Evolutionary conservation across 495 filamentous ascomycete genomes (phyloP).

Genomic region (Neurospora discreta): DNA sequence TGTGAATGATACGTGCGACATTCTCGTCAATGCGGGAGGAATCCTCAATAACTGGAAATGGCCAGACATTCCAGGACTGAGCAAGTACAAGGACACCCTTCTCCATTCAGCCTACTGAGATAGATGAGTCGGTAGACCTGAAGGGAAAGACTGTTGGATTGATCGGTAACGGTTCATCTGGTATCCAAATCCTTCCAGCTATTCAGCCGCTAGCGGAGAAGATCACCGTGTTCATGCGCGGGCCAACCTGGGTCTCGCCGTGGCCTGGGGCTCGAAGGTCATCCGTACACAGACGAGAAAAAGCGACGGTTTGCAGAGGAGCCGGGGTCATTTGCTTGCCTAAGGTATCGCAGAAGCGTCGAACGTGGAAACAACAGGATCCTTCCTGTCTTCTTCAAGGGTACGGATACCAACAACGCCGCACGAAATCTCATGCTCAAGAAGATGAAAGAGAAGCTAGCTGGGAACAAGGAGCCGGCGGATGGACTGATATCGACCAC

Average conservation of each 20-base stretch:
- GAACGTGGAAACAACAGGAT: slow-evolving; percentile 24
- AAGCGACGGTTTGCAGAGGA: slow-evolving; percentile 17
- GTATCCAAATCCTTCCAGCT: slow-evolving; percentile 41
- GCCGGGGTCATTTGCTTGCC: slow-evolving; percentile 10
- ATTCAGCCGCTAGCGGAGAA: slow-evolving; percentile 35
- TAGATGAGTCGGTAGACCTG: slow-evolving; percentile 33
- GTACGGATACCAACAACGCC: slow-evolving; percentile 18
- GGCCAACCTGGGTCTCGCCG: slow-evolving; percentile 45
- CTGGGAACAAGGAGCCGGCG: slow-evolving; percentile 19
- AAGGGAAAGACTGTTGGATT: slow-evolving; percentile 35
- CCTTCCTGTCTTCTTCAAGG: slow-evolving; percentile 29
- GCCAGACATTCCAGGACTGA: slow-evolving; percentile 36
- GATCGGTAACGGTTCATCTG: slow-evolving; percentile 27
- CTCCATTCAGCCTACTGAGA: slow-evolving; percentile 45
- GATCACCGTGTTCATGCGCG: slow-evolving; percentile 37
- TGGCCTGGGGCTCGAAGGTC: slow-evolving; percentile 29
- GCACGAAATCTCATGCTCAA: background rate
- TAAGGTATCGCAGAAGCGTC: slow-evolving; percentile 19
- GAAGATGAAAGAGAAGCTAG: slow-evolving; percentile 16
- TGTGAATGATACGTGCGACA: background rate
- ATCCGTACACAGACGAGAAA: slow-evolving; percentile 18
- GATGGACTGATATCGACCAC: slow-evolving; percentile 40
- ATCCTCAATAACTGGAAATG: slow-evolving; percentile 19
- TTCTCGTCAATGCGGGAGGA: background rate
- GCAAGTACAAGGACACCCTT: slow-evolving; percentile 30